Evolutionary conservation across 2,329 filamentous ascomycete genomes (phyloP).

Genomic region (Drechslerella dactyloides): DNA sequence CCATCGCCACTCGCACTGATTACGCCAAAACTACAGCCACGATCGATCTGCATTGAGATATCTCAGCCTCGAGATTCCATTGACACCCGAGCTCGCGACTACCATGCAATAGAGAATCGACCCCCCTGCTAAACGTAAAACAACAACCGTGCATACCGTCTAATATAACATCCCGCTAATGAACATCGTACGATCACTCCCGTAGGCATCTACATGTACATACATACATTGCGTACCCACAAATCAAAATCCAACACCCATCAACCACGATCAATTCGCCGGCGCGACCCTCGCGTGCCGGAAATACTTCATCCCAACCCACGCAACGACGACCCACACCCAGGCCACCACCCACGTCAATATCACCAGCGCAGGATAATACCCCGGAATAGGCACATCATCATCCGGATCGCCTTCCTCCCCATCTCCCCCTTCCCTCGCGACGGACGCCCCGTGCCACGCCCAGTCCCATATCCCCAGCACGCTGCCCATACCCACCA

Average conservation of each 20-base stretch:
- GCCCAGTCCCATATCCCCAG: slow-evolving; percentile 97
- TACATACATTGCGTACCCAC: slow-evolving; percentile 7
- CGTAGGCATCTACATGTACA: not conserved
- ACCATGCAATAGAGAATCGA: no score
- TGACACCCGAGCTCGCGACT: no score
- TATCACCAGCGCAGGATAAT: slow-evolving; percentile 93
- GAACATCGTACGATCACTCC: not conserved
- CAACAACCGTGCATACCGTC: no score
- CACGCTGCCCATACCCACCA: slow-evolving; percentile 94
- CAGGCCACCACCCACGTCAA: slow-evolving; percentile 95
- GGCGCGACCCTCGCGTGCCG: slow-evolving; percentile 83
- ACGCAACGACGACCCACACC: slow-evolving; percentile 97
- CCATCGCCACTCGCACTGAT: no score
- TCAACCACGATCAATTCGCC: slow-evolving; percentile 13
- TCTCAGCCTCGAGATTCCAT: no score
- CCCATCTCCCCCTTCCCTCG: slow-evolving; percentile 29
- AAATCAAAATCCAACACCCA: not conserved
- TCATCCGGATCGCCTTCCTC: slow-evolving; percentile 65
- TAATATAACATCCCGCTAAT: no score
- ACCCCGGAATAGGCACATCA: slow-evolving; percentile 92
- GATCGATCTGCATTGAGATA: no score
- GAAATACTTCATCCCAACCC: slow-evolving; percentile 99
- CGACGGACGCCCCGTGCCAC: slow-evolving; percentile 91
- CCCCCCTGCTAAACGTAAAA: no score
- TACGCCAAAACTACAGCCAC: no score